Evolutionary conservation across 2,329 filamentous ascomycete species (phyloP), one percentile per base, ranked within the genome.

Genomic region (Phialophora expanda): DNA sequence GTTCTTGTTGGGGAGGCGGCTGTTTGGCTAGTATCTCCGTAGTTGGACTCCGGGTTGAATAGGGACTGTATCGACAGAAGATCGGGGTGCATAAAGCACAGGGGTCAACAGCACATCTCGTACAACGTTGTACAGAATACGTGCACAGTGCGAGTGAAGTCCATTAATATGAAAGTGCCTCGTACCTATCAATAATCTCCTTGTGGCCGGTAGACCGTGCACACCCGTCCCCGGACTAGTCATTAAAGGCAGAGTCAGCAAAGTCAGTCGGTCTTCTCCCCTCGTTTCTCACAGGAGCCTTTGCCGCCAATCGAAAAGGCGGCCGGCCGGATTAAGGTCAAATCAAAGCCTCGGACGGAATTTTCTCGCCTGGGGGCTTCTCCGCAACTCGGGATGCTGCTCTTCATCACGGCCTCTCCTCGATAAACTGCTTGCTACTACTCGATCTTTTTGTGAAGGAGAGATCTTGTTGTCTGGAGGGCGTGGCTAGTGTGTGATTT

Each of bases 301-400:
- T 44, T 4, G 7, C 38, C 17, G 38, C 38, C 5, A 44, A 44
- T 44, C 8, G 38, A n/a, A 44, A n/a, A 44, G 7, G n/a, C n/a
- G n/a, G n/a, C n/a, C 38, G 7, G 38, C 38, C 14, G 14, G 20
- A 50, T 7, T 1, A 1, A 12, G 22, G 26, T 17, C 11, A 34
- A 55, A 34, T 54, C 8, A n/a, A 28, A 55, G 26, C 53, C 53
- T 55, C 53, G 53, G 53, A 34, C 53, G 53, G 53, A 8, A 11
- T n/a, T 55, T 55, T 55, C 28, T 55, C 53, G 53, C 53, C 53
- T 5, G 5, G 24, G 24, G 26, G 53, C 11, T 14, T 28, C 53
- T 55, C 53, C 53, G 53, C 53, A 55, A 32, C 26, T 14, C 12
- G 20, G 20, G 20, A 22, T 51, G 24, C 48, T 20, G 24, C 53